Conservation (phyloP, 2,329 filamentous ascomycete genomes). For the Thelonectria blattea region DNA sequence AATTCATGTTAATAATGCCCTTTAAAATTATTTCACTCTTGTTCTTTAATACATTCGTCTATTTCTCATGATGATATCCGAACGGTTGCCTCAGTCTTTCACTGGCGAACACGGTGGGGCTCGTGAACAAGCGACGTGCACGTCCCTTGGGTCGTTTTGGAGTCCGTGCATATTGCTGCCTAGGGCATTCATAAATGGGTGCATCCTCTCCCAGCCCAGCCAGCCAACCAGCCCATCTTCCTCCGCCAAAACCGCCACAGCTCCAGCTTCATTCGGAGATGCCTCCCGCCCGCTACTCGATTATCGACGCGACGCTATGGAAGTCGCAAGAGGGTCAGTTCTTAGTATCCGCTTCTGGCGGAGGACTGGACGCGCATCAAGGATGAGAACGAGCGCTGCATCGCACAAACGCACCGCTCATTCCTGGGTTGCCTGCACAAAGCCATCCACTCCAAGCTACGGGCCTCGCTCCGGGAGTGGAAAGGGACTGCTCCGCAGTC, state of each 20-base stretch:
- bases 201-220: neutral
- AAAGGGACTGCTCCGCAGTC: slow-evolving; percentile 8
- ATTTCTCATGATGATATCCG: too few species aligned
- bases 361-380: neutral
- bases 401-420: neutral
- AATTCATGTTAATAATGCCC: too few species aligned
- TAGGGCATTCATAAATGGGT: neutral
- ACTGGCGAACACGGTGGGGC: too few species aligned
- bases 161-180: neutral
- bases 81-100: too few species aligned
- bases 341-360: neutral
- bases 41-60: too few species aligned
- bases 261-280: neutral
- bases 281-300: neutral
- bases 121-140: too few species aligned
- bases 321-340: neutral
- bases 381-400: neutral
- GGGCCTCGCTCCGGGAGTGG: neutral
- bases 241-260: neutral
- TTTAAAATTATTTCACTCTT: too few species aligned
- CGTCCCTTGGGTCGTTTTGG: too few species aligned
- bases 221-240: neutral
- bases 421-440: neutral
- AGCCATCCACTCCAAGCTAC: slow-evolving; percentile 1
- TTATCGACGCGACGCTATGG: neutral